Evolutionary conservation across 495 filamentous ascomycete genomes (phyloP), one percentile per base, ranked within the genome.

Genomic region (Stereocaulon alpinum): DNA sequence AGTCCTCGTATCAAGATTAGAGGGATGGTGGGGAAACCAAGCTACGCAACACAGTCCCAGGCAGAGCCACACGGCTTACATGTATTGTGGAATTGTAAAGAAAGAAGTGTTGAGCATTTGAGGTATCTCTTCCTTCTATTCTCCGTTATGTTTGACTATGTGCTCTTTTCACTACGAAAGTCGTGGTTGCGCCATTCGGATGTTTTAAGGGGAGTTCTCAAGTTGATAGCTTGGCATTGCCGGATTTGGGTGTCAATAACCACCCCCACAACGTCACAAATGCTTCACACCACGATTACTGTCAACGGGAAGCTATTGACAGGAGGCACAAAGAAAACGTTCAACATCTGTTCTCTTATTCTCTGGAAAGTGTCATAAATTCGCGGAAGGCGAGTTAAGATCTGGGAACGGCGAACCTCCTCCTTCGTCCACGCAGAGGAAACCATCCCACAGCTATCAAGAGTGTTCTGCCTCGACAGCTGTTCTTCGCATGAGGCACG

Each of bases 201-300:
- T 20, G 44, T 18, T 11, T 48, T 32, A 1, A 50, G 30, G 4
- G 17, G 24, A 48, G 11, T 12, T 11, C 18, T 15, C 44, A 22
- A 29, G 0, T 29, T 40, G 18, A 43, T 49, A 40, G 55, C 24
- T 41, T 24, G 40, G 29, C 20, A 18, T 59, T 54, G 37, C 41
- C 43, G 11, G 42, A 59, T 59, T 55, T 40, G 61, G 61, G 55
- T 63, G 58, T 63, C 61, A 63, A 63, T 63, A 63, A 55, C 48
- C 40, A 7, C 10, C 27, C 0, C 7, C 30, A 11, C 57, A 30
- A 40, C n/a, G 41, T 29, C 32, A 37, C 24, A 27, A 30, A 6
- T 37, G 40, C 20, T 55, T 53, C 17, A 40, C 37, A 6, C 18
- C 7, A 11, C 40, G 2, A 20, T 47, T 1, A 47, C 27, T 7